Base-by-base conservation (phyloP, 169 alveolate genomes). In the Blepharisma undulans region DNA sequence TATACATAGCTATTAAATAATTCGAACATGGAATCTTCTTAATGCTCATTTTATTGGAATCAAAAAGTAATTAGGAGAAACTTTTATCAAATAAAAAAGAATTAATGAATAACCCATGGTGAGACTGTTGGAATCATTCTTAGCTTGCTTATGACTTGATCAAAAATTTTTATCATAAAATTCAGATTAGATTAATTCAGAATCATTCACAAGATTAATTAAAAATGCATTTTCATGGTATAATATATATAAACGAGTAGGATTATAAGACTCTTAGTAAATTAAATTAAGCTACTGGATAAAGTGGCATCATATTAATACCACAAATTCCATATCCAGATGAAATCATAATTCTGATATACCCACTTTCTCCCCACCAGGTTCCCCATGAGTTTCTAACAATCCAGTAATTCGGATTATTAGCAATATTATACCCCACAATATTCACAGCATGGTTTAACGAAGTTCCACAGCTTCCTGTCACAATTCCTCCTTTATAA, bases 381-480 rank as follows among this genome's bases (percentile, higher is more conserved):
- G 91, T 79, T 14, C 97, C 96, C 97, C 97, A 95, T n/a, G 96
- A 93, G 91, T 95, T 95, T 90, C 90, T 93, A 29, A 94, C 91
- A 84, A 90, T 33, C 95, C 95, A 94, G 76, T 84, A 90, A n/a
- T 33, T 30, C 8, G 30, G 34, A 33, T n/a, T 71, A n/a, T 60
- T 82, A 48, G 66, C 66, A 48, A 48, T 48, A 71, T 92, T 89
- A 36, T 84, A 32, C 30, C 92, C 92, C 82, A 96, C 98, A 71
- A 93, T 93, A 88, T 94, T 95, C 22, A 97, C 98, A 33, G 95
- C 98, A 92, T 97, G 99, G 81, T 97, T 95, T 30, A 96, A 80
- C 81, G 82, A 66, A 60, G 92, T 90, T 72, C 97, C 98, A 80
- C 98, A 96, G 7, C 85, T 90, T 7, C 97, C 97, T 85, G 92